These are phyloP conservation scores for Arachnomyces sp. DNA, from an alignment of 2,329 filamentous ascomycete species.

Conservation along the genomic window DNA sequence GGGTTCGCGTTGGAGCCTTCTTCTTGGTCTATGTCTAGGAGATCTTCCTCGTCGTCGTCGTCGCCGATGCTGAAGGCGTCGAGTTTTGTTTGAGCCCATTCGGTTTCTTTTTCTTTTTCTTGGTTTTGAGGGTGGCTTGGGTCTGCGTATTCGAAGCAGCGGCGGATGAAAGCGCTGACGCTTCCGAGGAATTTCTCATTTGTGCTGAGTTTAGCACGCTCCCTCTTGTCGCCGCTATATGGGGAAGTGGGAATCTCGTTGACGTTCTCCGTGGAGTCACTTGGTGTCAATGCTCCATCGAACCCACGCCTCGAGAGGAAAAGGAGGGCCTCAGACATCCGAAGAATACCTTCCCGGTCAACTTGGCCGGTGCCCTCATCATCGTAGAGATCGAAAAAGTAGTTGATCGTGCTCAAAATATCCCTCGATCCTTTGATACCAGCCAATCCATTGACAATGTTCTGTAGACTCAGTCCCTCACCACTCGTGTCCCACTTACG, in stretches of 20 bases:
- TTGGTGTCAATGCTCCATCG: constrained; percentile 63
- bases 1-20: constrained; percentile 22
- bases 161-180: constrained; percentile 87
- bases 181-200: constrained; percentile 88
- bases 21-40: constrained; percentile 33
- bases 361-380: constrained; percentile 85
- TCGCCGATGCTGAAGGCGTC: constrained; percentile 68
- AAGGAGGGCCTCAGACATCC: constrained; percentile 86
- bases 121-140: constrained; percentile 68
- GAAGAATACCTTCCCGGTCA: constrained; percentile 86
- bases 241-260: constrained; percentile 28
- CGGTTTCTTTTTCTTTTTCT: constrained; percentile 22
- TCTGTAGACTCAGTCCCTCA: constrained; percentile 74
- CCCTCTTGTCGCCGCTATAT: constrained; percentile 25
- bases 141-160: constrained; percentile 97
- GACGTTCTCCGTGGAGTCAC: constrained; percentile 49
- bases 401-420: constrained; percentile 95
- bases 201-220: constrained; percentile 47
- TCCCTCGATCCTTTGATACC: constrained; percentile 87
- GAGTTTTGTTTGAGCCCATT: constrained; percentile 31
- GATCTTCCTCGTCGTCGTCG: constrained; percentile 46
- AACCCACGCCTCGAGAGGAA: constrained; percentile 87
- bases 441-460: constrained; percentile 84
- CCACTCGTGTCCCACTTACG: constrained; percentile 77
- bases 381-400: constrained; percentile 97